Base-by-base conservation (phyloP, 768 basidiomycete genomes). In the Macrolepiota fuliginosa region DNA sequence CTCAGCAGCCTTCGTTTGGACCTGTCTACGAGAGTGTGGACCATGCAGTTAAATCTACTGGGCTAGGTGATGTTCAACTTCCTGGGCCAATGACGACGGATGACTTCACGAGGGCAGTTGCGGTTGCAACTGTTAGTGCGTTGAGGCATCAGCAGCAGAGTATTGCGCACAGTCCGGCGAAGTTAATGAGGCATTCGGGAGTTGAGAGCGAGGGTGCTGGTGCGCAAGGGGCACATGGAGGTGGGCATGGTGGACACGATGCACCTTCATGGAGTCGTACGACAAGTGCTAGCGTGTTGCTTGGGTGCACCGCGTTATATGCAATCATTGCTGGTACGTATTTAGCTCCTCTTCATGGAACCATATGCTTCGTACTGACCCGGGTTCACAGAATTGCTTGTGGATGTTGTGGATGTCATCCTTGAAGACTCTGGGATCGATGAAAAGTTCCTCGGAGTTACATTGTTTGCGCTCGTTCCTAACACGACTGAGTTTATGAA, bases 401-500 rank as follows among this genome's bases (percentile, higher is more conserved):
- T 98, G 36, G 92, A 96, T 63, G 94, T 98, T 9, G 96, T 99
- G 9, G 97, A 99, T 71, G 91, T 94, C 45, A 87, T 98, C 11
- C 80, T 99, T 22, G 79, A 91, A 66, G 94, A 87, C 24, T 94
- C 94, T 0, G 93, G 93, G 1, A 93, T 98, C 29, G 92, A 97
- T 61, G 97, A 98, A 71, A 99, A 99, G 72, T 96, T 98, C 81
- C 83, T 99, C 32, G 97, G 97, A 55, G 82, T 99, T 63, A 98
- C 95, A 0, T 81, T 99, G 10, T 98, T 99, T 70, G 97, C 97
- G 7, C 84, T 99, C 35, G 96, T 98, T 0, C 97, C 97, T 3
- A 99, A 99, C 71, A 97, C 96, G 3, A 98, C 97, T 1, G 97
- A 99, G 74, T 98, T 99, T 73, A 97, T 97, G 94, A 98, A 98